Percentiles rank a stretch among this genome's conserved stretches.
phyloP scores from a whole-genome alignment of 495 filamentous ascomycete species.

The Talaromyces thailandensis region DNA sequence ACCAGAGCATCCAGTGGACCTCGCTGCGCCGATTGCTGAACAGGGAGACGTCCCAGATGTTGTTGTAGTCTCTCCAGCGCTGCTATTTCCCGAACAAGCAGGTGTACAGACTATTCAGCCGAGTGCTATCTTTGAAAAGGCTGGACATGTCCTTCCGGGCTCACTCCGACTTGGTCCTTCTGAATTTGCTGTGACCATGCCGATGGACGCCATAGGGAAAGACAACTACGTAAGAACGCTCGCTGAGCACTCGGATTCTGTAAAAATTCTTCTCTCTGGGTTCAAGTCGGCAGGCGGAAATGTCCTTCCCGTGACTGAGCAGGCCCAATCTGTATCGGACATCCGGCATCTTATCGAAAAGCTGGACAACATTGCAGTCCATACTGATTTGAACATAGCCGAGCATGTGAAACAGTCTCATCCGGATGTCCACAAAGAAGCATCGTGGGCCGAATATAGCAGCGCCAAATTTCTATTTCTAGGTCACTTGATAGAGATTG shows the following conservation, averaged over 20 bases:
- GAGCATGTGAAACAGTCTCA: slow-evolving; percentile 25
- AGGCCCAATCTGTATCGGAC: slow-evolving; percentile 14
- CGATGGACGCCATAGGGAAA: slow-evolving; percentile 37
- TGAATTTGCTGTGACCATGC: slow-evolving; percentile 35
- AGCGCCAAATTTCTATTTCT: slow-evolving; percentile 52
- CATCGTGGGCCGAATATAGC: slow-evolving; percentile 45
- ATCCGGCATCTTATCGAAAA: slow-evolving; percentile 30
- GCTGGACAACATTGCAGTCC: slow-evolving; percentile 40
- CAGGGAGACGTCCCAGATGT: slow-evolving; percentile 15
- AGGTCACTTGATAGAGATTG: slow-evolving; percentile 37
- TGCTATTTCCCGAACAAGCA: slow-evolving; percentile 7
- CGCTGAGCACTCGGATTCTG: slow-evolving; percentile 14
- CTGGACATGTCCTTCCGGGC: slow-evolving; percentile 23
- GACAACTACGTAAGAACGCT: slow-evolving; percentile 33
- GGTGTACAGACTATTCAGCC: slow-evolving; percentile 34
- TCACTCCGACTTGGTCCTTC: slow-evolving; percentile 31
- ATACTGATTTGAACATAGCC: slow-evolving; percentile 44
- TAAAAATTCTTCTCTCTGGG: slow-evolving; percentile 18
- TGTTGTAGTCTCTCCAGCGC: slow-evolving; percentile 2
- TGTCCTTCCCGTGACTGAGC: slow-evolving; percentile 7
- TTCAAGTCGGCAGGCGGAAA: slow-evolving; percentile 8
- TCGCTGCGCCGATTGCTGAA: slow-evolving; percentile 13
- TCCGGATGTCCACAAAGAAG: slow-evolving; percentile 32
- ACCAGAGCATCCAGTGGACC: slow-evolving; percentile 17
- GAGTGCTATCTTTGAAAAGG: slow-evolving; percentile 28